These are phyloP conservation scores for Eremochloa ophiuroides DNA, from an alignment of 176 grass and related monocot species.

Conservation along the genomic window DNA sequence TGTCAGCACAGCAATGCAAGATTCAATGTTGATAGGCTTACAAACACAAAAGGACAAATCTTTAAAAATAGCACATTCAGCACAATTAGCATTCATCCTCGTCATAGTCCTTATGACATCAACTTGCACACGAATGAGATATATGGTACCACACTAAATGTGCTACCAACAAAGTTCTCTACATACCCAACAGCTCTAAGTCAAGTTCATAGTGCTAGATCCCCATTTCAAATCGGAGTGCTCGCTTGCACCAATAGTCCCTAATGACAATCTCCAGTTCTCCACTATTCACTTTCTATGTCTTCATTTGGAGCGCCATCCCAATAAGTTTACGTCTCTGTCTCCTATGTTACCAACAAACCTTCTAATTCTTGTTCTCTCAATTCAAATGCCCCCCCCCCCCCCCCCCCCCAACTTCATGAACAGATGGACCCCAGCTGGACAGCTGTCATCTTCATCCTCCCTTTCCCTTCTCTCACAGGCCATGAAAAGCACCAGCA, in stretches of 20 bases:
- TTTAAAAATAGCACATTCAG: neutral
- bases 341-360: neutral
- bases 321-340: neutral
- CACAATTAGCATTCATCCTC: neutral
- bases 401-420: too few relatives aligned
- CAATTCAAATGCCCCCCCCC: too few relatives aligned
- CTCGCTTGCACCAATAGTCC: neutral
- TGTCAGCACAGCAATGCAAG: neutral
- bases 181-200: neutral
- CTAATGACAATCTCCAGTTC: neutral
- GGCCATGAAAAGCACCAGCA: too few relatives aligned
- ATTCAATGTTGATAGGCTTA: neutral
- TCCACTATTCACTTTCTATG: neutral
- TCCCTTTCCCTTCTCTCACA: too few relatives aligned
- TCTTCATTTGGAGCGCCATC: neutral
- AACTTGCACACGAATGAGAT: neutral
- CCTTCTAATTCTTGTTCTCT: too few relatives aligned
- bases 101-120: neutral
- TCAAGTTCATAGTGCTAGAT: neutral
- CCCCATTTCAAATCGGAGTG: neutral
- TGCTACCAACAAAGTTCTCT: neutral
- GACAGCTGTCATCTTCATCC: too few relatives aligned
- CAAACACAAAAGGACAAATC: neutral
- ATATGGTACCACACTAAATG: neutral
- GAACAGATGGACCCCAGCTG: too few relatives aligned